These are phyloP conservation scores for Fraxinus anomala DNA, from an alignment of 257 asterid genomes.

Conservation along the genomic window DNA sequence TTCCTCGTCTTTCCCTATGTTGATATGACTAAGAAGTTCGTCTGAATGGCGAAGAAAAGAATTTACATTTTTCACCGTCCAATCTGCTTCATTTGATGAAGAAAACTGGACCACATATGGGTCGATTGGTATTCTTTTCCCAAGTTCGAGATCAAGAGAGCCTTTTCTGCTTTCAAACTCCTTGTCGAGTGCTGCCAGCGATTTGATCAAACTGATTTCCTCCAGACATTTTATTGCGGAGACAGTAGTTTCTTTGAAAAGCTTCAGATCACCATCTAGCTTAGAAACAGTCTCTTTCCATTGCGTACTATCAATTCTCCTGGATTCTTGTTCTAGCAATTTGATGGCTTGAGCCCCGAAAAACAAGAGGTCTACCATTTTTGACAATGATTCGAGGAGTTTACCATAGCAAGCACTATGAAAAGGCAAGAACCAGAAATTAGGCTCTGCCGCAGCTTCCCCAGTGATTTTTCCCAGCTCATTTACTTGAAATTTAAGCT, in stretches of 20 bases:
- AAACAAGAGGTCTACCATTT: conserved; percentile 53
- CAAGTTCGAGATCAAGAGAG: conserved; percentile 59
- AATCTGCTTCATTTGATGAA: conserved; percentile 35
- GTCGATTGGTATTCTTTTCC: conserved; percentile 31
- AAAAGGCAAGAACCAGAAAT: conserved; percentile 86
- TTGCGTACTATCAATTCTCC: conserved; percentile 25
- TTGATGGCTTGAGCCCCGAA: conserved; percentile 50
- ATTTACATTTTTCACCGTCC: conserved; percentile 32
- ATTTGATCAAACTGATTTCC: conserved; percentile 54
- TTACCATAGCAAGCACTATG: conserved; percentile 50
- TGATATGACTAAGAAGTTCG: conserved; percentile 36
- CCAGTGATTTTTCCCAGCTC: conserved; percentile 58
- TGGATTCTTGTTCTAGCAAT: conserved; percentile 54
- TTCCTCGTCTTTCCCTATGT: conserved; percentile 27
- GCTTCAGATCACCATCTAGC: conserved; percentile 51
- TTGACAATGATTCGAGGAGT: conserved; percentile 55
- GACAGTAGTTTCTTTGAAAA: conserved; percentile 41
- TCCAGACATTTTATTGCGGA: conserved; percentile 53
- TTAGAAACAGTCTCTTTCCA: conserved; percentile 41
- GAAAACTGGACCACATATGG: conserved; percentile 15
- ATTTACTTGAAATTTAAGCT: conserved; percentile 38
- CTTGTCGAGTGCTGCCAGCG: conserved; percentile 41
- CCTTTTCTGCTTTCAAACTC: conserved; percentile 53
- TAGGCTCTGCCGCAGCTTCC: conserved; percentile 86
- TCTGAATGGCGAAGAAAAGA: conserved; percentile 46